Evolutionary conservation across 75 land plant species (phyloP).

Genomic region (Chamaecyparis obtusa): DNA sequence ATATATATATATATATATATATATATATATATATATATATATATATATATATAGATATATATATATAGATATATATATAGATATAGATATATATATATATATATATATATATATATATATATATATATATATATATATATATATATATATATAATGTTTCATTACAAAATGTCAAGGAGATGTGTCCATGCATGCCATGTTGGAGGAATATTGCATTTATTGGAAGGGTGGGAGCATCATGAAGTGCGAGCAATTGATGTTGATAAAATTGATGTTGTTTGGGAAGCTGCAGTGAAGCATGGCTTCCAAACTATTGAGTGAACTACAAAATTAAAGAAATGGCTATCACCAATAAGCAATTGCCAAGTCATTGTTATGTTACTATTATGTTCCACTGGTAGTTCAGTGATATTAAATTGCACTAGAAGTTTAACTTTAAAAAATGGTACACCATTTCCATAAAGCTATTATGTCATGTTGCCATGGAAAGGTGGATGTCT

Average conservation of each 20-base stretch:
- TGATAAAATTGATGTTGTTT: constrained; percentile 28
- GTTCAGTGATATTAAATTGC: background rate
- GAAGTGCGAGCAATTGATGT: constrained; percentile 36
- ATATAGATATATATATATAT: too few species aligned
- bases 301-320: constrained; percentile 19
- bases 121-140: too few species aligned
- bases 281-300: constrained; percentile 38
- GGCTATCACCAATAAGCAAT: background rate
- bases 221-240: constrained; percentile 50
- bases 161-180: constrained; percentile 27
- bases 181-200: constrained; percentile 43
- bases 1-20: too few species aligned
- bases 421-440: background rate
- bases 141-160: background rate
- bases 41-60: too few species aligned
- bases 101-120: too few species aligned
- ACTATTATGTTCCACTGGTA: background rate
- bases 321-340: background rate
- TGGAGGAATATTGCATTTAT: constrained; percentile 34
- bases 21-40: too few species aligned
- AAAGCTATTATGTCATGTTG: background rate
- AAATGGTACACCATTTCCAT: too few species aligned
- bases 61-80: too few species aligned
- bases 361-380: background rate
- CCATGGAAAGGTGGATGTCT: background rate